Evolutionary conservation across 2,329 filamentous ascomycete species (phyloP), one percentile per base, ranked within the genome.

Genomic region (Didymella lethalis): DNA sequence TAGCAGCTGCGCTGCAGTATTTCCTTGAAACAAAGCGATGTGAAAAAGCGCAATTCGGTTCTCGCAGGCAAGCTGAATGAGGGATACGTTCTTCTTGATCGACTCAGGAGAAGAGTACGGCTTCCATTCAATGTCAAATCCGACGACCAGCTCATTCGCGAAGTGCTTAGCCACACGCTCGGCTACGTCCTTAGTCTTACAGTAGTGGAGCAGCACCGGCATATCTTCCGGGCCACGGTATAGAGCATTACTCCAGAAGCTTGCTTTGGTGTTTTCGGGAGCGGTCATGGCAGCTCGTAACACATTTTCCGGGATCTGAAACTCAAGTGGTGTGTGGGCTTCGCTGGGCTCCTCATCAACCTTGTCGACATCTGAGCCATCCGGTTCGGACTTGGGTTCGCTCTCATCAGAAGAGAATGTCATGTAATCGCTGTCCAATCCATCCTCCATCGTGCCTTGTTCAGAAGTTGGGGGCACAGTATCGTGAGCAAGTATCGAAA

Each of bases 91-190:
- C 74, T 96, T 92, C 0, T 91, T 88, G 12, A 92, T 92, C 10
- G 91, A 68, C 1, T 41, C 41, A 18, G 61, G 50, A 4, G 45
- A 49, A 14, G 65, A 63, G 14, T 52, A 63, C 23, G 68, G 67
- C 64, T 89, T 89, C 93, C 93, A 97, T 79, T 97, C 93, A 47
- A 97, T 83, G 69, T 97, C 93, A 62, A 97, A 92, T 0, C 93
- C 93, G n/a, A 97, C 74, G 3, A 95, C 78, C 48, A 86, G 83
- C 69, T 94, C 87, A 18, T 84, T 67, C 45, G 87, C 66, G 67
- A 97, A 97, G 59, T 90, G 83, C 57, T 85, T 78, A n/a, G 85
- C 79, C 7, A 91, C 86, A 7, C 82, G 78, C 73, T 97, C 92
- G 45, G 90, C 88, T 3, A 86, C 86, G 36, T 88, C 80, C 36